Base-by-base conservation (phyloP, 257 asterid genomes). In the Coffea eugenioides region DNA sequence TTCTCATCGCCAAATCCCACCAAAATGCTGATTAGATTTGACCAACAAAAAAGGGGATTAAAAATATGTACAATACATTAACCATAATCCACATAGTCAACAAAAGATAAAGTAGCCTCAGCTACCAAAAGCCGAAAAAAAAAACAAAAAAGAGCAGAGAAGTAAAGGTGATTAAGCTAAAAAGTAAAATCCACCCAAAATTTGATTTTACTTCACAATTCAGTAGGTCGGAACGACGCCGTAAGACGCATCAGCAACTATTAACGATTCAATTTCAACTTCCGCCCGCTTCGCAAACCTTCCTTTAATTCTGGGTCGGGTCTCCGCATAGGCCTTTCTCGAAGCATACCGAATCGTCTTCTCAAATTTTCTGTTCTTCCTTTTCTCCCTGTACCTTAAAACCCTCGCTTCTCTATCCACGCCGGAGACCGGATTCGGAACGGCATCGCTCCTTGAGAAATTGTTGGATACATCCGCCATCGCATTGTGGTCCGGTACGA, bases 291-390 rank as follows among this genome's bases (percentile, higher is more conserved):
- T 93, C 8, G 97, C 97, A 15, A 93, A 93, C 76, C 98, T 80
- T 0, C 98, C 98, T 80, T 92, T 93, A 84, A 93, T 87, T 79
- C 97, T 83, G 1, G 96, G 97, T 8, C 98, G 88, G 1, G 93
- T 92, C 84, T 93, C 98, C 1, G 98, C 98, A 6, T 93, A 93
- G 3, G 98, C 97, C 82, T 93, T 93, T 66, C 98, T 88, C 13
- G 98, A 93, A 0, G 98, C 97, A 52, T 93, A 93, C 68, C 98
- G 83, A 34, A 91, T 91, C 0, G 96, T 93, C 68, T 93, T 93
- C 80, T 92, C 96, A 15, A 92, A 92, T 80, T 77, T 92, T 31
- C 97, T 76, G 79, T 89, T 89, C 90, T 92, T 92, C 72, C 92
- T 85, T 66, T 93, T 91, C 90, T 92, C 98, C 78, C 95, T 90